Base-by-base conservation (phyloP, 768 basidiomycete species). In the Tylopilus sp. region DNA sequence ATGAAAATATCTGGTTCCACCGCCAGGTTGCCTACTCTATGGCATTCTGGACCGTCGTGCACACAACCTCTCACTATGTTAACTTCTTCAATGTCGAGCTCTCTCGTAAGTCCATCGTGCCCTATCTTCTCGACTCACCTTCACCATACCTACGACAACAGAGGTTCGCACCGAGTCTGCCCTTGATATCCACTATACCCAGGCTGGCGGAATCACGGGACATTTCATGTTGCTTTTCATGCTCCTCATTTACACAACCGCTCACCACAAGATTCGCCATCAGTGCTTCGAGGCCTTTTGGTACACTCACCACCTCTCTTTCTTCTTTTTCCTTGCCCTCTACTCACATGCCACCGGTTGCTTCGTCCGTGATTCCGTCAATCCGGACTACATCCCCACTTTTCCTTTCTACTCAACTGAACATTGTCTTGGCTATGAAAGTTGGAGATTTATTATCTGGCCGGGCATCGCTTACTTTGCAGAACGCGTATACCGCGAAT, bases 1-100 rank as follows among this genome's bases (percentile, higher is more conserved):
- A 98, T 68, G 93, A 95, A 74, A 91, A 91, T 59, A 87, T 95
- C 63, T 95, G 93, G 94, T 93, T 89, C 78, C 93, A 97, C 69
- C 77, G 91, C 51, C 92, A 95, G 65, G 89, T 95, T 40, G 94
- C 94, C 17, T 98, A 97, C 69, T 89, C 88, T 7, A 85, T 95
- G 81, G 86, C 91, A 3, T 94, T 95, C 74, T 95, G 88, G 86
- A 73, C 88, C 9, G 86, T 91, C 79, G 86, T 95, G 0, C 94
- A 98, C 70, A 88, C 89, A 6, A 95, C 93, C 5, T 88, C 91
- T 9, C 94, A 95, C 71, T 95, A 93, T 61, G 84, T 91, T 72
- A 95, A 94, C 70, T 94, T 93, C 66, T 82, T 92, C 74, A 93
- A 91, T 55, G 86, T 98, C 64, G 92, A 95, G 68, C 80, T 80